Conservation (phyloP, 2,329 filamentous ascomycete species). For the Sclerotinia spermophila region DNA sequence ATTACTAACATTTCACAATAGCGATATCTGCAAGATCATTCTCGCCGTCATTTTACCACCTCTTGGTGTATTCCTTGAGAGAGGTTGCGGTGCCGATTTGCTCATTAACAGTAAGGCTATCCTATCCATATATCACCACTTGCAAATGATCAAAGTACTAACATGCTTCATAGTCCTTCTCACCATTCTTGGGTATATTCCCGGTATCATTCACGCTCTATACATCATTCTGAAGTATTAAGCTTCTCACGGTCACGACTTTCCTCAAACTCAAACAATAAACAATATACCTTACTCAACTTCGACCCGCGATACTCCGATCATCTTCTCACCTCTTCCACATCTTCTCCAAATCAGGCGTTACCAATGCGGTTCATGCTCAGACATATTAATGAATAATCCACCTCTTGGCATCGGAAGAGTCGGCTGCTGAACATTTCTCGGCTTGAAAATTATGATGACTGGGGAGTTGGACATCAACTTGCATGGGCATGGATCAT, state of each 20-base stretch:
- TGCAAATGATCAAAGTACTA: neutral
- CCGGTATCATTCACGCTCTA: constrained; percentile 23
- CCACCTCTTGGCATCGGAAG: constrained; percentile 12
- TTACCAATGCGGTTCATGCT: neutral
- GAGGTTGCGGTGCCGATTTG: constrained; percentile 79
- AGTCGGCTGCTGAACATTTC: constrained; percentile 5
- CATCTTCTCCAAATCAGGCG: constrained; percentile 5
- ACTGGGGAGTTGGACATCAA: neutral
- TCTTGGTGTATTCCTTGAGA: constrained; percentile 87
- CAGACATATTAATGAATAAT: neutral
- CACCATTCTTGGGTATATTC: constrained; percentile 21
- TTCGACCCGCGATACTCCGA: constrained; percentile 2
- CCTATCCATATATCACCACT: constrained; percentile 72
- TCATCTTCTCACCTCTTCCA: neutral
- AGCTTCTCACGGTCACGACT: constrained; percentile 20
- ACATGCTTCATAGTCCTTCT: constrained; percentile 3
- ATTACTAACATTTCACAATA: constrained; percentile 37
- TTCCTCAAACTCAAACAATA: neutral
- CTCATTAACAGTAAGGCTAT: constrained; percentile 76
- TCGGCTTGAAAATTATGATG: constrained; percentile 2
- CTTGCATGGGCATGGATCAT: constrained; percentile 3
- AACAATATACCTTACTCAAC: neutral
- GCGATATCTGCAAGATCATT: constrained; percentile 78
- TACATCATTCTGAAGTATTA: constrained; percentile 83
- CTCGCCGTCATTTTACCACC: constrained; percentile 87